Evolutionary conservation across 2,329 filamentous ascomycete genomes (phyloP).

Genomic region (Volutella citrinella): DNA sequence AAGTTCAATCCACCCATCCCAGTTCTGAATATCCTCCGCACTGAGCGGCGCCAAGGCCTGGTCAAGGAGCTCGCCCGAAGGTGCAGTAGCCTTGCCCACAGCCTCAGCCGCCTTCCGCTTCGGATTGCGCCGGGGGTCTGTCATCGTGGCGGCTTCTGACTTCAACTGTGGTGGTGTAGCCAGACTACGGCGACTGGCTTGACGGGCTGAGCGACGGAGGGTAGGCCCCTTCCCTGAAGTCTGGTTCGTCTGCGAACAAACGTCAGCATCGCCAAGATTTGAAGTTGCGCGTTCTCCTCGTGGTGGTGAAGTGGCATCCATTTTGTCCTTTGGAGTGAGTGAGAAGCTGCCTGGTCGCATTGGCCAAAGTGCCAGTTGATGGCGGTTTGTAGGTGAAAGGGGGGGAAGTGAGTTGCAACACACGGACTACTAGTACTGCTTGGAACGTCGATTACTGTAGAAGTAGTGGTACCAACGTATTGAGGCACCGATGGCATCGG

Average conservation of each 20-base stretch:
- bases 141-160: constrained; percentile 10
- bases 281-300: too few species aligned
- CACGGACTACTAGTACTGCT: too few species aligned
- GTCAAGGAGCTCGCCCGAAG: constrained; percentile 40
- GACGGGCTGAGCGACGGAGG: constrained; percentile 20
- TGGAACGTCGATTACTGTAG: too few species aligned
- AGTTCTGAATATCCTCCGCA: constrained; percentile 53
- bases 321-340: too few species aligned
- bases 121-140: constrained; percentile 34
- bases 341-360: too few species aligned
- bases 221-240: neutral
- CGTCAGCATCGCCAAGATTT: constrained; percentile 13
- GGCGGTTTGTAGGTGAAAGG: too few species aligned
- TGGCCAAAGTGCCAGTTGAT: too few species aligned
- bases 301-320: too few species aligned
- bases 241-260: constrained; percentile 6
- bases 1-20: constrained; percentile 77
- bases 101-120: constrained; percentile 43
- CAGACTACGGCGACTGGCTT: constrained; percentile 6
- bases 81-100: constrained; percentile 23
- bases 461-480: too few species aligned
- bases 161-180: constrained; percentile 3
- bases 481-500: too few species aligned
- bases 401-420: too few species aligned
- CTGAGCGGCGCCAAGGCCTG: constrained; percentile 46